Conservation (phyloP, 192 early-diverging fungal species). For the Gonapodya sp. region DNA sequence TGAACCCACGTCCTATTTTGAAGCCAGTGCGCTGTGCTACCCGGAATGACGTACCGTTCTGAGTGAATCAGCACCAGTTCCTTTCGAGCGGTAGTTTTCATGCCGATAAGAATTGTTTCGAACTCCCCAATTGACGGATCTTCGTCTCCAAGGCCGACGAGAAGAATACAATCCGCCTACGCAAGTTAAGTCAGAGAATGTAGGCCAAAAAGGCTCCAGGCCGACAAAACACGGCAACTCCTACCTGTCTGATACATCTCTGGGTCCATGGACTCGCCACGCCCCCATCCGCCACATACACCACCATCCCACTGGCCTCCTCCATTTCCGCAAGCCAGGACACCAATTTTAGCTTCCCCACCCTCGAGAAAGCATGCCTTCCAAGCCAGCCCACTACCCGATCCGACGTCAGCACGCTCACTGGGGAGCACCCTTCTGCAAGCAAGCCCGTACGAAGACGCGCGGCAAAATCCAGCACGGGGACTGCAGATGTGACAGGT, state of each 20-base stretch:
- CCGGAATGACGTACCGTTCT: conserved; percentile 61
- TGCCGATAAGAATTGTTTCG: conserved; percentile 80
- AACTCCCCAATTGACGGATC: conserved; percentile 84
- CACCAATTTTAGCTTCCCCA: conserved; percentile 87
- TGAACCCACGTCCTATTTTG: conserved; percentile 90
- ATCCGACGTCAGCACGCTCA: conserved; percentile 63
- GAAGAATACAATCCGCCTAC: conserved; percentile 83
- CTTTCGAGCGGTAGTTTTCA: conserved; percentile 96
- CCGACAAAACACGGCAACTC: conserved; percentile 9
- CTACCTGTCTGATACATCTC: conserved; percentile 77
- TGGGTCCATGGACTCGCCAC: conserved; percentile 85
- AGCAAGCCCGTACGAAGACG: conserved; percentile 64
- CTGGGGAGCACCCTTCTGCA: conserved; percentile 57
- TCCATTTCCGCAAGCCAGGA: conserved; percentile 94
- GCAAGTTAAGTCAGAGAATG: conserved; percentile 14
- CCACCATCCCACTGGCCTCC: conserved; percentile 70
- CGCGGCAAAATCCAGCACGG: conserved; percentile 80
- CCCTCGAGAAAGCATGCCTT: conserved; percentile 78
- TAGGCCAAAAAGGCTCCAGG: neutral
- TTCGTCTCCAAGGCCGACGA: conserved; percentile 86
- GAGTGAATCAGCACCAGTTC: conserved; percentile 89
- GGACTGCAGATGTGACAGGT: conserved; percentile 72
- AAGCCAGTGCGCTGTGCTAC: conserved; percentile 84
- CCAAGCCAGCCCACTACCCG: conserved; percentile 74
- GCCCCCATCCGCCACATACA: conserved; percentile 94